Evolutionary conservation across 805 yeast species (phyloP), one percentile per base, ranked within the genome.

Genomic region (Kodamaea neixiangensis): DNA sequence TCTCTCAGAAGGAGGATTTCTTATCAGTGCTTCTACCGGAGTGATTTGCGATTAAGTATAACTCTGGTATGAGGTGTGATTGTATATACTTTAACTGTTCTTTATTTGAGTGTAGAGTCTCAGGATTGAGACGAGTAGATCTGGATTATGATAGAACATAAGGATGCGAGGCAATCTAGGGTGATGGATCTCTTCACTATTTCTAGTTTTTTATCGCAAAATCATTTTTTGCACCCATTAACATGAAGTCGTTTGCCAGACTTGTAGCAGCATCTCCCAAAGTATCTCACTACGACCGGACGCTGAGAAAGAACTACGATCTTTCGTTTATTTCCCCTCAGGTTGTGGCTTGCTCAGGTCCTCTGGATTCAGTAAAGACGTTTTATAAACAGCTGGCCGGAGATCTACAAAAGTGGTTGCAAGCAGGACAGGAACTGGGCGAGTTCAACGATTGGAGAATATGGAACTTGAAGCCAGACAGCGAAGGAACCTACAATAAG

Each of bases 291-390:
- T 49, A 49, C 29, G 68, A 65, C 22, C 21, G 50, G 10, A 48
- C 3, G 57, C 65, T 15, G 72, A 67, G 7, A 52, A 70, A 11
- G 54, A 64, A 13, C 63, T 86, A 37, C 7, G 96, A 91, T 61
- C 67, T 90, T 35, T 78, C 91, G 0, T 86, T 86, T 57, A 77
- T 91, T 22, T 77, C 86, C 0, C 77, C 83, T 0, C 77, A 79
- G 51, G 50, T 92, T 13, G 78, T 89, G 17, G 96, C 87, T 2
- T 80, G 89, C 44, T 83, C 97, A 0, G 88, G 85, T 58, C 97
- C 97, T 0, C 79, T 85, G 0, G 72, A 74, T 42, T 64, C 57
- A 25, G 68, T 78, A 3, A 71, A 76, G 49, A 60, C 71, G 7
- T 59, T 77, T 41, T 85, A 79, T 63, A 73, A 87, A 43, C 81